Evolutionary conservation across 768 basidiomycete genomes (phyloP), one percentile per base, ranked within the genome.

Genomic region (Lenzites betulinus): DNA sequence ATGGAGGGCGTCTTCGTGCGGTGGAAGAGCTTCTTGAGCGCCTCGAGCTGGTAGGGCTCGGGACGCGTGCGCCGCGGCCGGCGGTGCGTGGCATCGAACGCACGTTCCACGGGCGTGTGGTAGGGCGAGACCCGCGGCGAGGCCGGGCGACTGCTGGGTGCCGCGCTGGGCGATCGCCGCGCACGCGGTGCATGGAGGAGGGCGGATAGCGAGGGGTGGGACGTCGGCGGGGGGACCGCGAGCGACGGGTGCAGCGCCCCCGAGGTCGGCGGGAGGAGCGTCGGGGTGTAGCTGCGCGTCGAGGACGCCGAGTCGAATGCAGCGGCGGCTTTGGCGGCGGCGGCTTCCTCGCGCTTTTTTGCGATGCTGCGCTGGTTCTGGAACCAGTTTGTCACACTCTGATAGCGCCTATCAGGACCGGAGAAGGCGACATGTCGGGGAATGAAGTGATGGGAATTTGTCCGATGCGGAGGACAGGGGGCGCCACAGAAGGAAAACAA

Each of bases 311-410:
- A 65, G 25, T 60, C 53, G 39, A n/a, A n/a, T n/a, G 55, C 49
- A n/a, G 66, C 59, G 64, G 69, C 49, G 59, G 74, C 67, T 63
- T 69, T 70, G 57, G 64, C 54, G 59, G 66, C 53, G 51, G 70
- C 62, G 42, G 74, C 70, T 62, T 89, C 86, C 65, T 79, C 83
- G 66, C 81, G 82, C 75, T 88, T 89, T 77, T 87, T 88, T 33
- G 88, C 84, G 64, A 87, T 81, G 71, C 85, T 90, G 67, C 89
- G 88, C 69, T 92, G 89, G 68, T 91, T 90, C 78, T 92, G 90
- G 72, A 92, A 92, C 91, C 90, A 92, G 70, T 92, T 91, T 1
- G 87, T 90, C 58, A 92, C 85, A 58, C 85, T 89, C 74, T 90
- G 85, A 74, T 88, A 82, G 64, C 83, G 87, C 89, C 90, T 92